Conservation (phyloP, 2,329 filamentous ascomycete species). For the Fragosphaeria purpurea region DNA sequence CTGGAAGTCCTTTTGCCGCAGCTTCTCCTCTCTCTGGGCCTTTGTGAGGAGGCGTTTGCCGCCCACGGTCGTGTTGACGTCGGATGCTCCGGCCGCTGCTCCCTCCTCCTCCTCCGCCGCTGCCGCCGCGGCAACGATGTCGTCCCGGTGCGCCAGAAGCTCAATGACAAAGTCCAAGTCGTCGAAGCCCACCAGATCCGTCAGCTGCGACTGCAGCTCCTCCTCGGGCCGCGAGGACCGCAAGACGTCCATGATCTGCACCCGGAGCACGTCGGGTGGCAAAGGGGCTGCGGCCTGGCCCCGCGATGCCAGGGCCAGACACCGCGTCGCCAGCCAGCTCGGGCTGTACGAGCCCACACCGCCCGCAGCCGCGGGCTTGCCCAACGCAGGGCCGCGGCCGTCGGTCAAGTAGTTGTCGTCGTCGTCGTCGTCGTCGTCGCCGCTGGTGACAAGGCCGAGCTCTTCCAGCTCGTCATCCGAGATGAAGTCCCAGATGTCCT, state of each 20-base stretch:
- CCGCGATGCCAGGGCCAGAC: slow-evolving; percentile 51
- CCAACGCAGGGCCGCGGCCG: slow-evolving; percentile 8
- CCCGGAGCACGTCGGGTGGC: slow-evolving; percentile 56
- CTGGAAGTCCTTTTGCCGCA: slow-evolving; percentile 65
- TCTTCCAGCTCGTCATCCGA: slow-evolving; percentile 62
- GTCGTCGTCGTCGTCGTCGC: slow-evolving; percentile 26
- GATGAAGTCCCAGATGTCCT: slow-evolving; percentile 91
- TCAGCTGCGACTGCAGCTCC: slow-evolving; percentile 81
- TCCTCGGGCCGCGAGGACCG: slow-evolving; percentile 61
- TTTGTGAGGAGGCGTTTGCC: slow-evolving; percentile 55
- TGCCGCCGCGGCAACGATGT: slow-evolving; percentile 44
- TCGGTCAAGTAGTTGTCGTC: slow-evolving; percentile 22
- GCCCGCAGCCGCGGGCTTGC: slow-evolving; percentile 1
- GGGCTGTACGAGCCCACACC: slow-evolving; percentile 37
- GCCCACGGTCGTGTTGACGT: slow-evolving; percentile 10
- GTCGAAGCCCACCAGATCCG: slow-evolving; percentile 85
- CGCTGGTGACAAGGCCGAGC: slow-evolving; percentile 34
- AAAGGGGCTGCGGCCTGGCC: slow-evolving; percentile 47
- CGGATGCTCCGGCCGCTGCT: slow-evolving; percentile 23
- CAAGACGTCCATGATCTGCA: slow-evolving; percentile 68
- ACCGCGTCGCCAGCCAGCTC: slow-evolving; percentile 64
- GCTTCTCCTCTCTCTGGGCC: slow-evolving; percentile 66
- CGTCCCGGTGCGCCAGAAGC: slow-evolving; percentile 65
- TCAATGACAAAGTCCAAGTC: slow-evolving; percentile 90
- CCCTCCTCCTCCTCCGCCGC: slow-evolving; percentile 4